Evolutionary conservation across 2,329 filamentous ascomycete genomes (phyloP).

Genomic region (Chaetomiaceae sp.): DNA sequence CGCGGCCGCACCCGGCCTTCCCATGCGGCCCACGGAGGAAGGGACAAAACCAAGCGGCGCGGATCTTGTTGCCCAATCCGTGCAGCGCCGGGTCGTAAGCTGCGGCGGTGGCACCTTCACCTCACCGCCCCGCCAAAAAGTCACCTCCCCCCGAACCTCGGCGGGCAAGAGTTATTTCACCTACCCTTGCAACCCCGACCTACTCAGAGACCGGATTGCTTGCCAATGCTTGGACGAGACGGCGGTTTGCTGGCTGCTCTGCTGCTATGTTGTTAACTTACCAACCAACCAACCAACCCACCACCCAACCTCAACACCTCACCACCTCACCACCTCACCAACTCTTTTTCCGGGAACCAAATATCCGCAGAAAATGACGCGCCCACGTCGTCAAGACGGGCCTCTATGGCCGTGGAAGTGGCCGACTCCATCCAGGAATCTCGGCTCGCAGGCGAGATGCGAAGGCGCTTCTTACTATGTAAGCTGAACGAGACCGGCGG

Average conservation of each 20-base stretch:
- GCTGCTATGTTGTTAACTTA: too few relatives aligned
- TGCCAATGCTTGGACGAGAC: neutral
- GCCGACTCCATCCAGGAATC: too few relatives aligned
- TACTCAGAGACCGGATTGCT: neutral
- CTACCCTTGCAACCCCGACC: neutral
- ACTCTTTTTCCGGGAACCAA: too few relatives aligned
- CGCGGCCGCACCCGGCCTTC: conserved; percentile 10
- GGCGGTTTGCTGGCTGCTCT: neutral
- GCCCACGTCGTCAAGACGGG: neutral
- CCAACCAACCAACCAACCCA: neutral
- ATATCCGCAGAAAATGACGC: neutral
- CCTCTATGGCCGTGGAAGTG: too few relatives aligned
- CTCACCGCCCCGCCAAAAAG: neutral
- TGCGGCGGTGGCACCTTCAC: neutral
- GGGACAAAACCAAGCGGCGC: neutral
- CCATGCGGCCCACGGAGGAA: conserved; percentile 5
- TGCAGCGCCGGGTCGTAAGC: neutral
- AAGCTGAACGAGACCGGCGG: too few relatives aligned
- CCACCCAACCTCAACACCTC: neutral
- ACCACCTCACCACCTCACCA: too few relatives aligned
- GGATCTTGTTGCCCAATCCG: conserved; percentile 10
- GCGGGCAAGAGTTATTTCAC: neutral
- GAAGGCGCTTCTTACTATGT: too few relatives aligned
- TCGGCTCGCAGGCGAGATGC: too few relatives aligned
- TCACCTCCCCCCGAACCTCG: neutral